Evolutionary conservation across 129 eudicot genomes (phyloP).

Genomic region (Deinandra increscens): DNA sequence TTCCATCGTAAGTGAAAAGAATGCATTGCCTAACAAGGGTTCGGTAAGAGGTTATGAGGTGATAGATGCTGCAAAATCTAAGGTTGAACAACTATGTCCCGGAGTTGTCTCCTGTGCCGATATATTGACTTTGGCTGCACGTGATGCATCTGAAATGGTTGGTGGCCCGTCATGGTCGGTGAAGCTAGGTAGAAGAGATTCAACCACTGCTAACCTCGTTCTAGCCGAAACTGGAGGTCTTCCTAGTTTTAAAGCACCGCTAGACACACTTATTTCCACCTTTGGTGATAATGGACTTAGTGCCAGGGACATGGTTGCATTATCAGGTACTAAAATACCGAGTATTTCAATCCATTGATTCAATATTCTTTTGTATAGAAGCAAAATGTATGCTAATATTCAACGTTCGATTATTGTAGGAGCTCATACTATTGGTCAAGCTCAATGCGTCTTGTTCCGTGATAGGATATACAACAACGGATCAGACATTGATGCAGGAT

Average conservation of each 20-base stretch:
- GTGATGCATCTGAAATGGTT: slow-evolving; percentile 61
- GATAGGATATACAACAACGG: slow-evolving; percentile 60
- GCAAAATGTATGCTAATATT: not conserved
- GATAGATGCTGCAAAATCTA: slow-evolving; percentile 42
- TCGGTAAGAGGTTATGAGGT: slow-evolving; percentile 52
- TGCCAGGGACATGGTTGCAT: slow-evolving; percentile 67
- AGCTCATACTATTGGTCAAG: slow-evolving; percentile 68
- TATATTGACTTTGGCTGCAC: slow-evolving; percentile 59
- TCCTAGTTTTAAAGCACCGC: slow-evolving; percentile 46
- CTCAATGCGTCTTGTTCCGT: slow-evolving; percentile 59
- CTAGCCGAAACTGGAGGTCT: slow-evolving; percentile 50
- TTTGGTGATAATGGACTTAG: slow-evolving; percentile 49
- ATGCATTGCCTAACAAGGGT: slow-evolving; percentile 34
- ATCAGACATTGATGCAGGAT: slow-evolving; percentile 49
- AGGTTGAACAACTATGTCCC: slow-evolving; percentile 56
- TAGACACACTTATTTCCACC: slow-evolving; percentile 47
- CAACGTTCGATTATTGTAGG: slow-evolving; percentile 25
- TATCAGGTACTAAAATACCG: slow-evolving; percentile 40
- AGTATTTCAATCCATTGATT: not conserved
- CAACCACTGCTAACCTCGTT: slow-evolving; percentile 52
- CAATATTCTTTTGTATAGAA: not conserved
- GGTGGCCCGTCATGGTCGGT: slow-evolving; percentile 80
- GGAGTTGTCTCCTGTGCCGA: slow-evolving; percentile 67
- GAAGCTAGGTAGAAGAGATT: slow-evolving; percentile 64
- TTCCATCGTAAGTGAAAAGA: slow-evolving; percentile 17